These are phyloP conservation scores for Aspergillus fijiensis DNA, from an alignment of 2,329 filamentous ascomycete genomes.

Conservation along the genomic window DNA sequence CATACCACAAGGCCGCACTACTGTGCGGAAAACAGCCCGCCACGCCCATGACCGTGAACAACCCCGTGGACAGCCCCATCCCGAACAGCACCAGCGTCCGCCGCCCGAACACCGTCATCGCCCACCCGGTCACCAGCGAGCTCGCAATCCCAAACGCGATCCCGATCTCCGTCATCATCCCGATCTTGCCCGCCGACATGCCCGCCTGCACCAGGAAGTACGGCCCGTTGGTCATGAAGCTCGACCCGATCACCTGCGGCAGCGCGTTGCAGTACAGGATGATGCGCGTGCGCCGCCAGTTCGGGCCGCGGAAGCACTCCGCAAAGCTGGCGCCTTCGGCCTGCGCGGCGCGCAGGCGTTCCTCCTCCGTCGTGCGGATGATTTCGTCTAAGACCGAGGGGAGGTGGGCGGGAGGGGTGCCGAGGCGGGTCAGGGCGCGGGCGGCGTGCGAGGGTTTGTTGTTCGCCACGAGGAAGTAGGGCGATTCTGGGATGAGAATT, in stretches of 20 bases:
- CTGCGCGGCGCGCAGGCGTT: background rate
- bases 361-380: background rate
- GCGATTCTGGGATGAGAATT: constrained; percentile 1
- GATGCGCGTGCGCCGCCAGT: constrained; percentile 10
- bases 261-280: constrained; percentile 6
- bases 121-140: background rate
- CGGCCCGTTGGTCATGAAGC: constrained; percentile 2
- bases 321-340: background rate
- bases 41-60: background rate
- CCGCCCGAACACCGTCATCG: background rate
- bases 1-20: background rate
- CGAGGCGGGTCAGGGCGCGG: background rate
- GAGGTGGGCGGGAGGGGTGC: background rate
- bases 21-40: constrained; percentile 1
- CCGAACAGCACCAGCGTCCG: background rate
- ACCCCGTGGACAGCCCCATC: background rate
- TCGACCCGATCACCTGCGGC: constrained; percentile 1
- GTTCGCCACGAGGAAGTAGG: background rate
- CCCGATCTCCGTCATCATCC: constrained; percentile 5
- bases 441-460: background rate
- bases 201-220: constrained; percentile 6
- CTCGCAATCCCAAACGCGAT: constrained; percentile 1
- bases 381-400: background rate
- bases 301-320: background rate
- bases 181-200: background rate